Evolutionary conservation across 768 basidiomycete species (phyloP).

Genomic region (Phaeotremella fagi): DNA sequence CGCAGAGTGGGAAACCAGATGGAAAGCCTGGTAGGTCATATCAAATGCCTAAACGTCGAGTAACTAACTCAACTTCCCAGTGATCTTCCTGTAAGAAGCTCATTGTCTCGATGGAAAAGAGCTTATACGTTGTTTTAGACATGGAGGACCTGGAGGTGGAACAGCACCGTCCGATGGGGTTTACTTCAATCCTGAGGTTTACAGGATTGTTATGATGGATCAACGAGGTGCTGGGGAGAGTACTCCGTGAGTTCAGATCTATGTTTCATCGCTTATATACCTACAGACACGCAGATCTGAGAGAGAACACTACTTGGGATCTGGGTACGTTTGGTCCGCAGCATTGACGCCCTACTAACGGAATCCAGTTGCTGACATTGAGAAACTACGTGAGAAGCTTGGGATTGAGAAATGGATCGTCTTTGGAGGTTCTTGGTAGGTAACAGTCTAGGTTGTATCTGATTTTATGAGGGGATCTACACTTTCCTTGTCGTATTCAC

Average conservation of each 20-base stretch:
- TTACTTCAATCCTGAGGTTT: slow-evolving; percentile 80
- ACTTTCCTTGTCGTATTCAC: slow-evolving; percentile 76
- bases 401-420: slow-evolving; percentile 83
- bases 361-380: slow-evolving; percentile 72
- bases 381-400: slow-evolving; percentile 70
- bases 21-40: slow-evolving; percentile 62
- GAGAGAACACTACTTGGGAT: slow-evolving; percentile 92
- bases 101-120: too few species aligned
- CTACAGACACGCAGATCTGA: slow-evolving; percentile 63
- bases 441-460: slow-evolving; percentile 36
- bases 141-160: slow-evolving; percentile 59
- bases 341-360: neutral
- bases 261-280: slow-evolving; percentile 7
- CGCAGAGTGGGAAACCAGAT: slow-evolving; percentile 70
- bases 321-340: slow-evolving; percentile 47
- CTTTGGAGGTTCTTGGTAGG: slow-evolving; percentile 89
- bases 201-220: slow-evolving; percentile 76
- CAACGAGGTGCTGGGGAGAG: slow-evolving; percentile 86
- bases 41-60: neutral
- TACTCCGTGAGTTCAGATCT: slow-evolving; percentile 59
- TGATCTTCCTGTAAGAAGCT: slow-evolving; percentile 23
- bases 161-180: slow-evolving; percentile 61
- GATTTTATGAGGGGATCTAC: slow-evolving; percentile 61
- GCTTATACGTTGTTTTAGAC: slow-evolving; percentile 6
- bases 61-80: neutral